Evolutionary conservation across 371 early-diverging fungal species (phyloP), one percentile per base, ranked within the genome.

Genomic region (Fennellomyces sp.): DNA sequence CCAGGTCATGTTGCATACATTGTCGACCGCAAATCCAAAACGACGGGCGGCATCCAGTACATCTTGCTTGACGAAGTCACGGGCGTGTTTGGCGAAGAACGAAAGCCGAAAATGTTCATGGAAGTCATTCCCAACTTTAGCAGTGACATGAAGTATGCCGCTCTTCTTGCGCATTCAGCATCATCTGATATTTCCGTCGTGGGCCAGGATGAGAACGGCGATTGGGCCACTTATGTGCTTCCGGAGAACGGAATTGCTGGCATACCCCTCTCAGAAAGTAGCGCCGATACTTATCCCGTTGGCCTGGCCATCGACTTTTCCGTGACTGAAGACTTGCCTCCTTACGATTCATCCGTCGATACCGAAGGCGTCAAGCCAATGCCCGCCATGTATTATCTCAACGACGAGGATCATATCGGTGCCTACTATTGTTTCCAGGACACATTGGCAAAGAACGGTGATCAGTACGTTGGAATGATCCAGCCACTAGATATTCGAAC

Each of bases 241-340:
- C 70, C 66, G 5, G 81, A 81, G 35, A 68, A 60, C 11, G 65
- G 64, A 3, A 8, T 56, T 11, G 68, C 62, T 11, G 64, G 41
- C 19, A 56, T 81, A 15, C 81, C 78, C 2, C 61, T 81, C 2
- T 72, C 76, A 1, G 66, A 72, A 51, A 60, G 64, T 4, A 61
- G 56, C 15, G 52, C 58, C 52, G 81, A 81, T 28, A 81, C 81
- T 0, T 70, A 65, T 38, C 78, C 81, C 33, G 50, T 78, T 0
- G 81, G 81, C 38, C 51, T 81, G 13, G 74, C 78, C 27, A 12
- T 81, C 5, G 81, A 81, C 52, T 73, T 72, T 27, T 60, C 76
- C 26, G 69, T 70, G 5, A 55, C 63, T 23, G 75, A 81, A 52
- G 51, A 49, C 13, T 28, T 81, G 11, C 75, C 78, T 31, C 67